Conservation (phyloP, 495 filamentous ascomycete species). For the Aspergillus campestris region DNA sequence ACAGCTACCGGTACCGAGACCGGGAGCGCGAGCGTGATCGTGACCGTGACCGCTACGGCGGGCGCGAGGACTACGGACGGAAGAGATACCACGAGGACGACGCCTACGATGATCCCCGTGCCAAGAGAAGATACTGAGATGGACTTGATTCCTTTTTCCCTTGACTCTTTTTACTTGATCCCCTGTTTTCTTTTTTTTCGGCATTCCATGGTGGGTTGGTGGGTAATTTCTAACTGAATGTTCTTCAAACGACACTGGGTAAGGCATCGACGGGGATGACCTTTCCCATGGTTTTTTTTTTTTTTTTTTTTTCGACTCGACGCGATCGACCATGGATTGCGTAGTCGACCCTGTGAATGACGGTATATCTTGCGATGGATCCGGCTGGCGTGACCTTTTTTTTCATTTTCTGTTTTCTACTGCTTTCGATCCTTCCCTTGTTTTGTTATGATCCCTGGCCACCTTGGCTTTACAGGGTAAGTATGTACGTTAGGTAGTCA, state of each 20-base stretch:
- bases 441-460: constrained; percentile 12
- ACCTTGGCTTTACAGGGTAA: constrained; percentile 27
- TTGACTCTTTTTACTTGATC: constrained; percentile 11
- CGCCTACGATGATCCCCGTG: constrained; percentile 69
- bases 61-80: constrained; percentile 49
- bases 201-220: constrained; percentile 37
- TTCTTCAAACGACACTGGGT: constrained; percentile 51
- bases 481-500: constrained; percentile 43
- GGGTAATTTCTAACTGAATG: constrained; percentile 37
- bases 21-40: constrained; percentile 44
- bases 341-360: too few relatives aligned
- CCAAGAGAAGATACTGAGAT: constrained; percentile 65
- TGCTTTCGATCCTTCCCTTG: constrained; percentile 12
- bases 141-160: too few relatives aligned
- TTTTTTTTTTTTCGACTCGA: constrained; percentile 11
- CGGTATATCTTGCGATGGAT: too few relatives aligned
- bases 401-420: constrained; percentile 14
- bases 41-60: constrained; percentile 47
- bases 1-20: constrained; percentile 48
- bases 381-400: too few relatives aligned
- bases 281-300: constrained; percentile 2
- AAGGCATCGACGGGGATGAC: constrained; percentile 29
- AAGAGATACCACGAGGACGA: constrained; percentile 52
- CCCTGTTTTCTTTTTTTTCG: constrained; percentile 10
- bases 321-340: too few relatives aligned